phyloP scores from a whole-genome alignment of 2,329 filamentous ascomycete genomes.

The Chaetothyriales sp. region DNA sequence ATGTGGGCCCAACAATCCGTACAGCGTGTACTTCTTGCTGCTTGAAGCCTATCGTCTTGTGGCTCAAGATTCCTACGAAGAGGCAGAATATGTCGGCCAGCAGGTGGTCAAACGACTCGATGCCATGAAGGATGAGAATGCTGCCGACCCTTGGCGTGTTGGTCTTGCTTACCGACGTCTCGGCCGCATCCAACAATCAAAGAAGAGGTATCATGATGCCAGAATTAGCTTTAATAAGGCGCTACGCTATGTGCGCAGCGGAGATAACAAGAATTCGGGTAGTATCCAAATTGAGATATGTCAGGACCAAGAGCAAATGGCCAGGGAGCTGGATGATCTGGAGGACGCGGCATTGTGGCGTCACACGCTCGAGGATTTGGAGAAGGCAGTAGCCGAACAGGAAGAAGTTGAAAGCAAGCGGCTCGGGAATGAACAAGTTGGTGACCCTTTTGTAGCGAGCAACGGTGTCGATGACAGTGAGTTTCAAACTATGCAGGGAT shows the following conservation, averaged over 20 bases:
- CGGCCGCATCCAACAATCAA: constrained; percentile 7
- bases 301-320: constrained; percentile 10
- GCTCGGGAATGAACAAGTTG: background rate
- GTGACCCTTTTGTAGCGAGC: background rate
- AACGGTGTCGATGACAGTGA: no score
- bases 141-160: constrained; percentile 8
- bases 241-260: constrained; percentile 5
- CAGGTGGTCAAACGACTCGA: constrained; percentile 5
- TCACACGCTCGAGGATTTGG: constrained; percentile 3
- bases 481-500: background rate
- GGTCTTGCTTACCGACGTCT: constrained; percentile 12
- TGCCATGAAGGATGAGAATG: constrained; percentile 2
- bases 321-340: constrained; percentile 4
- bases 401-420: background rate
- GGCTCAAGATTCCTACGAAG: constrained; percentile 2
- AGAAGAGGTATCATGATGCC: constrained; percentile 5
- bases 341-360: constrained; percentile 8
- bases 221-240: constrained; percentile 12
- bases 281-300: constrained; percentile 10
- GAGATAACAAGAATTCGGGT: constrained; percentile 3
- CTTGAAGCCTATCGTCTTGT: constrained; percentile 11
- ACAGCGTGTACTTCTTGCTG: constrained; percentile 8
- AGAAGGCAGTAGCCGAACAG: background rate
- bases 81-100: constrained; percentile 4
- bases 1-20: constrained; percentile 4